Percentiles rank a stretch among this genome's conserved stretches.
phyloP scores from a whole-genome alignment of 805 yeast genomes.

The Metschnikowia matae region DNA sequence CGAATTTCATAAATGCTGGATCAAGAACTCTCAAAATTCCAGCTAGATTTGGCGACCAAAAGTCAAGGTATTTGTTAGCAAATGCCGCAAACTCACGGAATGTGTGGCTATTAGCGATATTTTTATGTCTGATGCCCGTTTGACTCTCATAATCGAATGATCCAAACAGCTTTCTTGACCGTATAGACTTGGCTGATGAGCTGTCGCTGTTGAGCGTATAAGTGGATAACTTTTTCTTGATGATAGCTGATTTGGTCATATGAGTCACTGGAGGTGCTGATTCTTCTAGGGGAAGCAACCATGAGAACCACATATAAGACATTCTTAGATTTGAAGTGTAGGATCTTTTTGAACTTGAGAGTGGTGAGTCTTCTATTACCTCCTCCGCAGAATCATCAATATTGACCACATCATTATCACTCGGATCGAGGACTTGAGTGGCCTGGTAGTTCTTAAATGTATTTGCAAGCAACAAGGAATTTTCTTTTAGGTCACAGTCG shows the following conservation, averaged over 20 bases:
- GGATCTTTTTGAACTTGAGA: background rate
- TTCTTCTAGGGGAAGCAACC: slow-evolving; percentile 5
- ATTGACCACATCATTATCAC: background rate
- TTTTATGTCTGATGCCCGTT: slow-evolving; percentile 3
- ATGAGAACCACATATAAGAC: slow-evolving; percentile 2
- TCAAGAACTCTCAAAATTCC: slow-evolving; percentile 8
- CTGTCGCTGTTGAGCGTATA: slow-evolving; percentile 19
- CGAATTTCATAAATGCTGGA: slow-evolving; percentile 16
- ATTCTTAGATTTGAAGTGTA: background rate
- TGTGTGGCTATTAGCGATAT: slow-evolving; percentile 19
- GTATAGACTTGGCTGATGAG: slow-evolving; percentile 9
- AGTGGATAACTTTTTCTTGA: slow-evolving; percentile 19
- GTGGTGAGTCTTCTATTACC: background rate
- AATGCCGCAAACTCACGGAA: slow-evolving; percentile 21
- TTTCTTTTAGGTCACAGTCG: background rate
- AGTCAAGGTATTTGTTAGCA: slow-evolving; percentile 16
- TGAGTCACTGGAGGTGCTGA: background rate
- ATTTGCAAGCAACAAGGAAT: background rate
- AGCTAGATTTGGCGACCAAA: slow-evolving; percentile 6
- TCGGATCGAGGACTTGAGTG: background rate
- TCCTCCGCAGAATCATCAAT: background rate
- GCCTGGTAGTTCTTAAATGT: background rate
- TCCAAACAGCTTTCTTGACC: slow-evolving; percentile 10
- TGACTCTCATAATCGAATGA: slow-evolving; percentile 18
- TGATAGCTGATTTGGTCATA: slow-evolving; percentile 6